Evolutionary conservation across 129 eudicot species (phyloP).

Genomic region (Tagetes erecta): DNA sequence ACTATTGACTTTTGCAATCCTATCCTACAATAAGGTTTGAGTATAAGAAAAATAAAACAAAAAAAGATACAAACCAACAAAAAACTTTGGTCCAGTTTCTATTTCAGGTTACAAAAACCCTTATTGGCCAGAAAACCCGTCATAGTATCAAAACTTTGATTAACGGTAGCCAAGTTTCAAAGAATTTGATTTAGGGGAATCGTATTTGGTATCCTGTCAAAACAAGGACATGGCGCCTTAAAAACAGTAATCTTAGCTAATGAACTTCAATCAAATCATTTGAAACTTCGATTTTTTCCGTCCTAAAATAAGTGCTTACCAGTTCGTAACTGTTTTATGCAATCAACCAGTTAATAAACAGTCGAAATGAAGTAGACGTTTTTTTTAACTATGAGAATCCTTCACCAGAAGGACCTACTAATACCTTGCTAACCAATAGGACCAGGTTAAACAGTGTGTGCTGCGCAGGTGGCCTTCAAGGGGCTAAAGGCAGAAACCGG

Average conservation of each 20-base stretch:
- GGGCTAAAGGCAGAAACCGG: background rate
- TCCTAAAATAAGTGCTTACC: background rate
- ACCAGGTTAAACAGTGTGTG: background rate
- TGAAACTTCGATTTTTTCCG: background rate
- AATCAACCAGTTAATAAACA: background rate
- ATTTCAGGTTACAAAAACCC: background rate
- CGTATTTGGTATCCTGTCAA: background rate
- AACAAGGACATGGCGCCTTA: background rate
- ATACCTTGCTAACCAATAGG: background rate
- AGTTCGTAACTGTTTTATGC: background rate
- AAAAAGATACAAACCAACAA: background rate
- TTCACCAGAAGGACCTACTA: too few relatives aligned
- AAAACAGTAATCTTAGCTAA: background rate
- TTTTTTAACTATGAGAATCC: background rate
- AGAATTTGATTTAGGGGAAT: background rate
- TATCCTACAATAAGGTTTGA: slow-evolving; percentile 52
- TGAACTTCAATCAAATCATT: too few relatives aligned
- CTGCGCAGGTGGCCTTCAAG: background rate
- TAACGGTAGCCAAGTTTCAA: background rate
- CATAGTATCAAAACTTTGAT: background rate
- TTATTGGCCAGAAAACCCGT: background rate
- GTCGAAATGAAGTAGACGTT: background rate
- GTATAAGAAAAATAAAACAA: slow-evolving; percentile 26
- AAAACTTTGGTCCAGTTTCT: background rate
- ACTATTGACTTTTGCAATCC: slow-evolving; percentile 48